Base-by-base conservation (phyloP, 495 filamentous ascomycete genomes). In the Opeltia flavorubescens region DNA sequence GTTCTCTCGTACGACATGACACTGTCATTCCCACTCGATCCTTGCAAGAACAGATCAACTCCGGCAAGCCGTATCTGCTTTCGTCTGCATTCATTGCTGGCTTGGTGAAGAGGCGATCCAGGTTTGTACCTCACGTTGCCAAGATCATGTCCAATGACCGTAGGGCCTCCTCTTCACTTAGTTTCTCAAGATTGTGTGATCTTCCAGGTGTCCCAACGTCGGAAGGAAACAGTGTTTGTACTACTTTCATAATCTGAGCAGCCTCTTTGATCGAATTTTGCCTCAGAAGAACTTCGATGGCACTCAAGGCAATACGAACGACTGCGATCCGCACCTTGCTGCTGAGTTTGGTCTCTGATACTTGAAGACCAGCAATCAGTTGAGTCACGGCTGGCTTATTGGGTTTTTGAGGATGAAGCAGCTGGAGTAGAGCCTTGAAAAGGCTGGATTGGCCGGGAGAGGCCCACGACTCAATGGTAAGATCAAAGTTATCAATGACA, bases 241-340 rank as follows among this genome's bases (percentile, higher is more conserved):
- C 15, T 3, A 29, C 9, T 3, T 29, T 35, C 47, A 48, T 50
- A 24, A 48, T 24, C 30, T 30, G 42, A 7, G 30, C 17, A 1
- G 47, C 50, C 4, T 53, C 48, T 9, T 8, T 12, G 29, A 34
- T 11, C 21, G 43, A 38, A 23, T 29, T 44, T n/a, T 42, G 9
- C 5, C 34, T 3, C 6, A 51, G 25, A 9, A 50, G 35, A 5
- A 50, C 3, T 21, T 50, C 44, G 17, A 46, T 48, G 26, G 48
- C 26, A n/a, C 36, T 48, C 17, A 56, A 42, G 7, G 26, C 45
- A 13, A 54, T 13, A 5, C 8, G 36, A 3, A 46, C 28, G 4
- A 35, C 34, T 2, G 5, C 6, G 18, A 2, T 3, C 21, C 34
- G 31, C 15, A 9, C 11, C 17, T 23, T 30, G 3, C 8, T 31